These are phyloP conservation scores for Monosporascus sp. DNA, from an alignment of 2,329 filamentous ascomycete species.

Conservation along the genomic window DNA sequence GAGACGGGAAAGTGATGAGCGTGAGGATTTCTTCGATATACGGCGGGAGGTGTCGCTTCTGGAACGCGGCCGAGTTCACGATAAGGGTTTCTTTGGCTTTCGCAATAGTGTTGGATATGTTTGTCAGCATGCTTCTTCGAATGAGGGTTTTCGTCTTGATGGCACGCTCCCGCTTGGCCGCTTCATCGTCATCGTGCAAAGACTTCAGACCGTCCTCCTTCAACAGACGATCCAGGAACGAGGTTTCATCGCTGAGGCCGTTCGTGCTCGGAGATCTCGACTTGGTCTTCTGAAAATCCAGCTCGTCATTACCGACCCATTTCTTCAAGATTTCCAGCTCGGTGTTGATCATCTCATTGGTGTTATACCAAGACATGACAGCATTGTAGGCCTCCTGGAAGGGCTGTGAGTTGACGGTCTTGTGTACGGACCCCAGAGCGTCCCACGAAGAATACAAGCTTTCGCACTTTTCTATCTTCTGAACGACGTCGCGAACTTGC, in stretches of 20 bases:
- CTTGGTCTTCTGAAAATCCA: slow-evolving; percentile 79
- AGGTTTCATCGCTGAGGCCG: slow-evolving; percentile 80
- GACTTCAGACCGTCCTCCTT: slow-evolving; percentile 95
- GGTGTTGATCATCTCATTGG: slow-evolving; percentile 91
- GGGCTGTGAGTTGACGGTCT: slow-evolving; percentile 66
- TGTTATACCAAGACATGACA: slow-evolving; percentile 94
- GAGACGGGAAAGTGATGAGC: slow-evolving; percentile 93
- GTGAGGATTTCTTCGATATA: slow-evolving; percentile 96
- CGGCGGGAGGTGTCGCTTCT: slow-evolving; percentile 83
- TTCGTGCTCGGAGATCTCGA: slow-evolving; percentile 62
- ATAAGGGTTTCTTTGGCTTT: slow-evolving; percentile 94
- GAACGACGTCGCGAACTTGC: slow-evolving; percentile 84
- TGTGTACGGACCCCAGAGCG: slow-evolving; percentile 68
- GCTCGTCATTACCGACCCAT: slow-evolving; percentile 94
- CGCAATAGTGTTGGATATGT: slow-evolving; percentile 78
- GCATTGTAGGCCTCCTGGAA: slow-evolving; percentile 83
- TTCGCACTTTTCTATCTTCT: slow-evolving; percentile 86
- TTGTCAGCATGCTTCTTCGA: slow-evolving; percentile 72
- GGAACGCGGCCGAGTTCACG: slow-evolving; percentile 75
- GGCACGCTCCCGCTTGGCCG: slow-evolving; percentile 25
- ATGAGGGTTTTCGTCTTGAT: slow-evolving; percentile 34
- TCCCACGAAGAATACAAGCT: slow-evolving; percentile 76
- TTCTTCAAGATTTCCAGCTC: slow-evolving; percentile 86
- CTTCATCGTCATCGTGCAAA: slow-evolving; percentile 65
- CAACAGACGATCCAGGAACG: slow-evolving; percentile 88